Percentiles rank a stretch among this genome's conserved stretches.
These are phyloP conservation scores for Eleusine indica DNA, from an alignment of 176 grass and related monocot species.

Conservation along the genomic window DNA sequence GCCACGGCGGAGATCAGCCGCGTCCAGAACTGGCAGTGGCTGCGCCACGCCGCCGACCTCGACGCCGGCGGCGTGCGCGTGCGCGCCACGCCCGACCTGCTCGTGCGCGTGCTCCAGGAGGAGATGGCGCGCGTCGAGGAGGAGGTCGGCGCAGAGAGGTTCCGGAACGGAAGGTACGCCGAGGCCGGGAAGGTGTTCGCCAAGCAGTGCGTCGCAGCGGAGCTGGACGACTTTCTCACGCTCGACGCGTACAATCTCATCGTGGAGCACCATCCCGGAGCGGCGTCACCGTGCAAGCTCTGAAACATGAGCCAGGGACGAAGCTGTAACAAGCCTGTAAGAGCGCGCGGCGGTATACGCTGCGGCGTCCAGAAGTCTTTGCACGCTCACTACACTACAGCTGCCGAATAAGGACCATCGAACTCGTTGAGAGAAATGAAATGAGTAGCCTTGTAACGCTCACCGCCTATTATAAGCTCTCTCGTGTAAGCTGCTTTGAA, in stretches of 20 bases:
- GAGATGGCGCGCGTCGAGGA: conserved; percentile 72
- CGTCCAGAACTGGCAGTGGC: conserved; percentile 98
- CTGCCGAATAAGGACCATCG: neutral
- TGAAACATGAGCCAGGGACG: conserved; percentile 3
- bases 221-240: conserved; percentile 91
- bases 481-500: neutral
- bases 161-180: conserved; percentile 51
- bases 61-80: conserved; percentile 54
- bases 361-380: neutral
- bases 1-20: conserved; percentile 97
- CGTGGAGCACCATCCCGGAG: conserved; percentile 69
- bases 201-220: conserved; percentile 66
- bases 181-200: conserved; percentile 72
- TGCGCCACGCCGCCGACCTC: conserved; percentile 55
- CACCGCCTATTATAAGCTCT: neutral
- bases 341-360: neutral
- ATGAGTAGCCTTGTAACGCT: neutral
- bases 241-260: conserved; percentile 83
- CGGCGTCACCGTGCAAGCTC: conserved; percentile 51
- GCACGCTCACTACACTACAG: neutral
- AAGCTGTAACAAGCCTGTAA: neutral
- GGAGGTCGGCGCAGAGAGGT: conserved; percentile 66
- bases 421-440: too few relatives aligned
- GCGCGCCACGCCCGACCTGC: conserved; percentile 64
- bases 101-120: conserved; percentile 76